Evolutionary conservation across 75 land plant genomes (phyloP), one percentile per base, ranked within the genome.

Genomic region (Cupressus sempervirens): DNA sequence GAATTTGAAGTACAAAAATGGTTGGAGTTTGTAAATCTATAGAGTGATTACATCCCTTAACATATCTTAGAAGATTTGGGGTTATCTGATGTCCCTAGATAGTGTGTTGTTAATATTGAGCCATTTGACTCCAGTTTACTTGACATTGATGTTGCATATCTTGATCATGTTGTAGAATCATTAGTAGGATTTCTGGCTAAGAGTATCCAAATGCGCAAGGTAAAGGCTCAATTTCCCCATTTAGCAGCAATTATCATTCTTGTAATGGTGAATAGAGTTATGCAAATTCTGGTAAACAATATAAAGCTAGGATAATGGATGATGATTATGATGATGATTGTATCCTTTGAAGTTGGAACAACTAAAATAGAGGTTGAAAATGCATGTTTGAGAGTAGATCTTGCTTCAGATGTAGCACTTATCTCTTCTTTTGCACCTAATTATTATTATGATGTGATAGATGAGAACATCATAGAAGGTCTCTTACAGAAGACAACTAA

Each of bases 351-450:
- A n/a, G n/a, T n/a, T 86, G 99, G 99, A 53, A 98, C 99, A 73
- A 96, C 97, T 87, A 94, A 95, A 77, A 16, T 98, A 84, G 99
- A 98, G 88, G 99, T 98, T 81, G 99, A 98, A 89, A 98, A 98
- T 91, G 97, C 99, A 53, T 89, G 91, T 86, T 88, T 98, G 82
- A 95, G 92, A 90, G 94, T 98, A 86, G 95, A 96, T 68, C 96
- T 98, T 83, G 99, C 99, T 46, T 92, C 98, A 45, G 92, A 93
- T 62, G 86, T 96, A 53, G 98, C 98, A 18, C 5, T 89, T 30
- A 87, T 95, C 13, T 96, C 96, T 89, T 88, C 91, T 54, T 84
- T 95, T 18, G 86, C 84, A 15, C 88, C 91, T 80, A 97, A 95
- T 9, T 82, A 89, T 85, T 91, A 88, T 38, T 90, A 85, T 86